Conservation (phyloP, 2,329 filamentous ascomycete species). For the Mollisiaceae sp. region DNA sequence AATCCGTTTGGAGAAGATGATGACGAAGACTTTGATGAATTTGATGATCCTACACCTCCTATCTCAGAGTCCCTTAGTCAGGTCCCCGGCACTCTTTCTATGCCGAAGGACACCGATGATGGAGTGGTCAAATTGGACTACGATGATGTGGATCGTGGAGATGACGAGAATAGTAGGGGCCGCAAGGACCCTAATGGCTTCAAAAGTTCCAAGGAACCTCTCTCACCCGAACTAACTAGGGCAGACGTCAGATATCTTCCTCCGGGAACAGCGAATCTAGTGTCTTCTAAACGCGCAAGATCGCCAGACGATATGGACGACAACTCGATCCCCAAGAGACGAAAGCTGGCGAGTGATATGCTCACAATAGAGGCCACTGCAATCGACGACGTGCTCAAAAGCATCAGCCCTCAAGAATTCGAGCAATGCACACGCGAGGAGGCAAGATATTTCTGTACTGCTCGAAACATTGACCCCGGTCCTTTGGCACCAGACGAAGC, state of each 20-base stretch:
- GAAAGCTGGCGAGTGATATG: neutral
- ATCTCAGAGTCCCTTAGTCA: neutral
- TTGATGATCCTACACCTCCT: neutral
- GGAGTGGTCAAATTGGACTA: neutral
- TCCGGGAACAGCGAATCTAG: neutral
- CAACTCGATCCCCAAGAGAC: neutral
- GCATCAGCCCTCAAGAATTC: neutral
- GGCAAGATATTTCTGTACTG: neutral
- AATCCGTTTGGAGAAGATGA: constrained; percentile 11
- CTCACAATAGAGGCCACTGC: too few relatives aligned
- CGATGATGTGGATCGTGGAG: too few relatives aligned
- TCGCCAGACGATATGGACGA: neutral
- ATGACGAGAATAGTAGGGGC: too few relatives aligned
- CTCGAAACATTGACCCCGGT: neutral
- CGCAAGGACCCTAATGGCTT: neutral
- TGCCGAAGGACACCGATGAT: neutral
- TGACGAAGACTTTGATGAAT: constrained; percentile 6
- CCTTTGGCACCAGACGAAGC: neutral
- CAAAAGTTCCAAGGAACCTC: neutral
- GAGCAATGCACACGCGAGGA: neutral
- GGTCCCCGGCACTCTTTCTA: neutral
- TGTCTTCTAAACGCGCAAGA: neutral
- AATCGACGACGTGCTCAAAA: neutral
- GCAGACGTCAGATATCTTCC: constrained; percentile 4
- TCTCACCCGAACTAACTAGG: neutral